Conservation (phyloP, 73 alveolate genomes). For the Loxodes magnus region DNA sequence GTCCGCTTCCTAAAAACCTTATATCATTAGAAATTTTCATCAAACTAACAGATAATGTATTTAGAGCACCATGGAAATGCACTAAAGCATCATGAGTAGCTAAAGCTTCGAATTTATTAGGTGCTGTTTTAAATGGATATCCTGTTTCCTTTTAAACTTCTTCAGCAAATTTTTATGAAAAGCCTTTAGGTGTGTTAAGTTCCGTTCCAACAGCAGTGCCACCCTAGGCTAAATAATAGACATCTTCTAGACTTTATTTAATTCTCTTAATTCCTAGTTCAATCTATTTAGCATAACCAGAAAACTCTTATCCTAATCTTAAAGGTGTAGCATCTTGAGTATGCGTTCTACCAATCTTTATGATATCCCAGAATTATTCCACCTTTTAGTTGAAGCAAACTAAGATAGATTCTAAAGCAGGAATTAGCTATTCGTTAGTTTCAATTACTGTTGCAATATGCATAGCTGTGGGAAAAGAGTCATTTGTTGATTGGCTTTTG, state of each 20-base stretch:
- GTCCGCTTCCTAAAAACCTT: slow-evolving; percentile 97
- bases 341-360: slow-evolving; percentile 99
- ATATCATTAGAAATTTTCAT: slow-evolving; percentile 97
- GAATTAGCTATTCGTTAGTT: slow-evolving; percentile 34
- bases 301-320: slow-evolving; percentile 96
- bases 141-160: slow-evolving; percentile 87
- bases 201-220: slow-evolving; percentile 99
- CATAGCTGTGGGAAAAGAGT: slow-evolving; percentile 98
- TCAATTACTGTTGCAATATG: slow-evolving; percentile 91
- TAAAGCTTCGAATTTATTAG: slow-evolving; percentile 84
- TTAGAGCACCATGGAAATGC: slow-evolving; percentile 78
- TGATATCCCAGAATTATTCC: slow-evolving; percentile 75
- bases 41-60: slow-evolving; percentile 80
- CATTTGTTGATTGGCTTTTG: slow-evolving; percentile 94
- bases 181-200: slow-evolving; percentile 85
- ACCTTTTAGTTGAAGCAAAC: slow-evolving; percentile 74
- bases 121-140: slow-evolving; percentile 61
- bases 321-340: slow-evolving; percentile 99
- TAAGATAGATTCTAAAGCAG: slow-evolving; percentile 31
- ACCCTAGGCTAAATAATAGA: slow-evolving; percentile 90
- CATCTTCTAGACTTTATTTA: slow-evolving; percentile 60
- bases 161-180: slow-evolving; percentile 53
- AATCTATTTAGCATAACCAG: slow-evolving; percentile 81
- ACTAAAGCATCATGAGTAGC: slow-evolving; percentile 95
- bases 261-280: slow-evolving; percentile 65